phyloP scores from a whole-genome alignment of 2,329 filamentous ascomycete genomes.

The Calonectria hawksworthii region DNA sequence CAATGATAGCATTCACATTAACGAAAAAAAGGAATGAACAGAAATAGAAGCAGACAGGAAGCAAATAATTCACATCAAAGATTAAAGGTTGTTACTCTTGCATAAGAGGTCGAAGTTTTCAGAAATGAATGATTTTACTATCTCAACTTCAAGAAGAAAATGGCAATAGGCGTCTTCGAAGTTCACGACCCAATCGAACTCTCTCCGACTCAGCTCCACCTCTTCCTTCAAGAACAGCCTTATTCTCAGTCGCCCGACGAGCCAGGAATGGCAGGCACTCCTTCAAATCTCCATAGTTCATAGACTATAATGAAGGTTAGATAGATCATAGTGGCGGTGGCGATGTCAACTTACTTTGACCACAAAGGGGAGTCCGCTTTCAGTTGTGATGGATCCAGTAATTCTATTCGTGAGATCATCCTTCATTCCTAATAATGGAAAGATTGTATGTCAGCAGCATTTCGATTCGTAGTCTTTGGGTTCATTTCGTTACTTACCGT shows the following conservation, averaged over 20 bases:
- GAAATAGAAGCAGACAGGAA: not conserved
- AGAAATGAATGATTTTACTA: not conserved
- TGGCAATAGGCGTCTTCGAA: constrained; percentile 15
- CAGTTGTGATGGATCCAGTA: constrained; percentile 24
- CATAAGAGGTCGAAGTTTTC: too few relatives aligned
- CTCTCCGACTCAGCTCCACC: constrained; percentile 34
- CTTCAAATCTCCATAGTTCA: constrained; percentile 38
- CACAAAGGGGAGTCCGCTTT: constrained; percentile 29
- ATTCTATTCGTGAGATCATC: constrained; percentile 36
- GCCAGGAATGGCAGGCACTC: constrained; percentile 34
- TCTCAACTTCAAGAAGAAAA: not conserved
- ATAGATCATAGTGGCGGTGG: not conserved
- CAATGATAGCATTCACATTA: not conserved
- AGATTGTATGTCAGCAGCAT: not conserved
- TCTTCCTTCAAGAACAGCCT: constrained; percentile 34
- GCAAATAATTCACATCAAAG: not conserved
- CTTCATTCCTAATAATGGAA: constrained; percentile 25
- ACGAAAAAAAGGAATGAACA: not conserved
- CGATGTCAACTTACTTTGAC: constrained; percentile 27
- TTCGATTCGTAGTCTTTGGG: not conserved
- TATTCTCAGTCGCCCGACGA: constrained; percentile 34
- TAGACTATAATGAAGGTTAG: constrained; percentile 13
- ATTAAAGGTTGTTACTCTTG: too few relatives aligned
- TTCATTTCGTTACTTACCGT: not conserved
- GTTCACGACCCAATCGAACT: constrained; percentile 30